Percentiles rank a stretch among this genome's conserved stretches.
These are phyloP conservation scores for Copromyces sp. DNA, from an alignment of 495 filamentous ascomycete species.

Conservation along the genomic window DNA sequence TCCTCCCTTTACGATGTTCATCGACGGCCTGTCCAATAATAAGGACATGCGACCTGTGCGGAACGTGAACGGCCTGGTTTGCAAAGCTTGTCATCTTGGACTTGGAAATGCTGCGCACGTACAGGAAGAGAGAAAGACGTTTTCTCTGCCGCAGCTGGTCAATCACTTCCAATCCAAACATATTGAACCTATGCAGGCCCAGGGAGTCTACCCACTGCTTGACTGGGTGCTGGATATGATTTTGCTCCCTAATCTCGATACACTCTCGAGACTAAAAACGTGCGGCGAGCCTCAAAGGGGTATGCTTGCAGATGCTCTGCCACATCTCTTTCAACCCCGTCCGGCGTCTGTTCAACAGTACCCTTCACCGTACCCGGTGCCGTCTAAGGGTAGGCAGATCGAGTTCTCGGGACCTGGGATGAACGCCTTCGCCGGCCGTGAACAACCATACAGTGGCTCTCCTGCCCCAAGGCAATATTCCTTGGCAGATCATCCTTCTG, in stretches of 20 bases:
- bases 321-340: slow-evolving; percentile 20
- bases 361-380: not conserved
- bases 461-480: not conserved
- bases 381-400: not conserved
- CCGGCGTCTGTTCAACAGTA: not conserved
- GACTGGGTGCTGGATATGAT: slow-evolving; percentile 69
- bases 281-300: slow-evolving; percentile 44
- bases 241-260: slow-evolving; percentile 44
- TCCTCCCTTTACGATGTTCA: slow-evolving; percentile 50
- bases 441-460: not conserved
- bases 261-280: slow-evolving; percentile 37
- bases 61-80: slow-evolving; percentile 53
- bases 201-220: slow-evolving; percentile 12
- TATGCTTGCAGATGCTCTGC: slow-evolving; percentile 51
- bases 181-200: slow-evolving; percentile 24
- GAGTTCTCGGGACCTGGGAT: not conserved
- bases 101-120: slow-evolving; percentile 23
- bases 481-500: not conserved
- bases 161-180: slow-evolving; percentile 60
- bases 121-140: slow-evolving; percentile 39
- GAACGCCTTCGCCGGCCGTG: not conserved
- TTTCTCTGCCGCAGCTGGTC: slow-evolving; percentile 50
- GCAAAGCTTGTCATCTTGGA: slow-evolving; percentile 45
- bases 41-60: slow-evolving; percentile 57
- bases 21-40: slow-evolving; percentile 55